Evolutionary conservation across 331 rosid genomes (phyloP).

Genomic region (Cydonia oblonga): DNA sequence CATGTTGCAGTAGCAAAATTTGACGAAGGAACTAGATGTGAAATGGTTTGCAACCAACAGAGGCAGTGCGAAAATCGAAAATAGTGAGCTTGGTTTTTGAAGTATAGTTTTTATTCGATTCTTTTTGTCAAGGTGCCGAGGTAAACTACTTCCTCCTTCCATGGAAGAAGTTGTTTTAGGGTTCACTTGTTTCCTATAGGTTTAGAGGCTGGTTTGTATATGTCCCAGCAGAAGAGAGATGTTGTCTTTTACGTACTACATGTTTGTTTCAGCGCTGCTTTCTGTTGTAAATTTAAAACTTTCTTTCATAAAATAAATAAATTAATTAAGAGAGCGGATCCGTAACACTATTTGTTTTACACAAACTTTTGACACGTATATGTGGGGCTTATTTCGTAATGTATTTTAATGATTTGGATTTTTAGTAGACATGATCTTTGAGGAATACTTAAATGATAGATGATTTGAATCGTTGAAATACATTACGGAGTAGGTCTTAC

Average conservation of each 20-base stretch:
- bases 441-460: no score
- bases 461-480: no score
- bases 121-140: constrained; percentile 18
- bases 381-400: accelerated
- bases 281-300: background rate
- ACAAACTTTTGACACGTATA: no score
- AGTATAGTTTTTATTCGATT: background rate
- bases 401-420: no score
- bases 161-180: background rate
- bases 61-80: background rate
- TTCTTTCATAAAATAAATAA: background rate
- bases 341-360: no score
- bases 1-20: background rate
- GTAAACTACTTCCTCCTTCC: background rate
- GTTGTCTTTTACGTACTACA: no score
- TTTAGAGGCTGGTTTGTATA: constrained; percentile 1
- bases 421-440: no score
- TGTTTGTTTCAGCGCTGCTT: no score
- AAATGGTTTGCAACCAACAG: constrained; percentile 3
- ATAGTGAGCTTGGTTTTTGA: constrained; percentile 8
- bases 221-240: background rate
- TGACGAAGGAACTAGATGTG: constrained; percentile 17
- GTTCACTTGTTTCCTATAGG: background rate
- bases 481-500: accelerated
- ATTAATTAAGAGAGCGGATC: accelerated